Conservation (phyloP, 768 basidiomycete genomes). For the Boletus tylopilopsis region DNA sequence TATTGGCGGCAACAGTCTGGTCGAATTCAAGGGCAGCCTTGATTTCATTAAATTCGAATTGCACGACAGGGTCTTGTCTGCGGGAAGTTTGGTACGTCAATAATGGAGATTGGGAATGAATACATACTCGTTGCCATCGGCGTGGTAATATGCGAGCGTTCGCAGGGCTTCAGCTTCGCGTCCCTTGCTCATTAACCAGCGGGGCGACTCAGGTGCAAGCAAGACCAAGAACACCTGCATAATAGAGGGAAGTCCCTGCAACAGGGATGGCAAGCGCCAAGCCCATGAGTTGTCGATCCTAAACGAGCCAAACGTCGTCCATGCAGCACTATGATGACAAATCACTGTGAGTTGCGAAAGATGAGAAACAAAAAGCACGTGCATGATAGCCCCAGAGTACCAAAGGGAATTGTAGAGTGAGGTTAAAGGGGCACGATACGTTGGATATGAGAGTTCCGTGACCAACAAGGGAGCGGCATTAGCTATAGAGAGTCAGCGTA, state of each 20-base stretch:
- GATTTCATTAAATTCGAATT: slow-evolving; percentile 78
- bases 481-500: slow-evolving; percentile 30
- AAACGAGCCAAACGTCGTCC: slow-evolving; percentile 82
- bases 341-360: background rate
- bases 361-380: slow-evolving; percentile 19
- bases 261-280: slow-evolving; percentile 77
- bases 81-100: background rate
- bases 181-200: slow-evolving; percentile 78
- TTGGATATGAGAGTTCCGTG: slow-evolving; percentile 82
- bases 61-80: slow-evolving; percentile 61
- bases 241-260: slow-evolving; percentile 69
- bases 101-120: background rate
- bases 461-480: slow-evolving; percentile 81
- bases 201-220: slow-evolving; percentile 78
- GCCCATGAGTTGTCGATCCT: slow-evolving; percentile 64
- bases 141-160: slow-evolving; percentile 79
- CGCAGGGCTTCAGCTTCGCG: slow-evolving; percentile 61
- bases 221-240: slow-evolving; percentile 63
- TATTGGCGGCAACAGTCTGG: slow-evolving; percentile 48
- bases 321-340: slow-evolving; percentile 61
- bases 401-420: slow-evolving; percentile 81
- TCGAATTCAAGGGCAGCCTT: slow-evolving; percentile 76
- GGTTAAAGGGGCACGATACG: slow-evolving; percentile 76
- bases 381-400: slow-evolving; percentile 82
- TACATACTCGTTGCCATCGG: slow-evolving; percentile 61